These are phyloP conservation scores for Pleurostoma richardsiae DNA, from an alignment of 2,329 filamentous ascomycete species.

Conservation along the genomic window DNA sequence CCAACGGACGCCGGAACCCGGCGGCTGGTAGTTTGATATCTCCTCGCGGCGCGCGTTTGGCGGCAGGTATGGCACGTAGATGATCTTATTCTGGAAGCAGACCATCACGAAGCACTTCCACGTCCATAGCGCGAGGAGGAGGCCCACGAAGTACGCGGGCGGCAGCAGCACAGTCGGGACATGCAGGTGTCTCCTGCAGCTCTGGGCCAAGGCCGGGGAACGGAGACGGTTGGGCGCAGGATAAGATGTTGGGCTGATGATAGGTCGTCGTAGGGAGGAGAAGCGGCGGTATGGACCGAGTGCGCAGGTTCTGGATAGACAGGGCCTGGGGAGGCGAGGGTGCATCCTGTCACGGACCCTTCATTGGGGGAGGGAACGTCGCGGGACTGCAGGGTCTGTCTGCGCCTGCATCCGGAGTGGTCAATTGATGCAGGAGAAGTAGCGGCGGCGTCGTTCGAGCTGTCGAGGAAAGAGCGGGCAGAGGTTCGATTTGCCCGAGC, in stretches of 20 bases:
- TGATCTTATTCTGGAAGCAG: constrained; percentile 74
- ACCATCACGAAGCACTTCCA: constrained; percentile 72
- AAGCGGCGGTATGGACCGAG: too few species aligned
- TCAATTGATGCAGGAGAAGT: too few species aligned
- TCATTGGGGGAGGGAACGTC: not conserved
- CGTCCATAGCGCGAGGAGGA: constrained; percentile 60
- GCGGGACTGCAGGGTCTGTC: too few species aligned
- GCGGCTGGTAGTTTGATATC: constrained; percentile 56
- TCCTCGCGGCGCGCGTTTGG: constrained; percentile 64
- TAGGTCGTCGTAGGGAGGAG: too few species aligned
- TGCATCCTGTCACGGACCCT: constrained; percentile 4
- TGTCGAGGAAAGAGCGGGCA: too few species aligned
- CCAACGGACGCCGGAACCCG: constrained; percentile 63
- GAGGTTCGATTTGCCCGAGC: too few species aligned
- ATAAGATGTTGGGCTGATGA: too few species aligned
- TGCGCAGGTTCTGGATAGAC: too few species aligned
- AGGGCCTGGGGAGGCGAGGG: constrained; percentile 1
- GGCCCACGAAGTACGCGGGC: constrained; percentile 60
- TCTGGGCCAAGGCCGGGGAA: not conserved
- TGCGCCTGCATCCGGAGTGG: too few species aligned
- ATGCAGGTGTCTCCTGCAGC: constrained; percentile 24
- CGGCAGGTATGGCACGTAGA: constrained; percentile 74
- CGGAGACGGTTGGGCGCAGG: not conserved
- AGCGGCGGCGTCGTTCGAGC: too few species aligned
- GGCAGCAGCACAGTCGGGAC: constrained; percentile 48